Percentiles rank a stretch among this genome's conserved stretches.
These are phyloP conservation scores for Aspergillus sparsus DNA, from an alignment of 495 filamentous ascomycete species.

Conservation along the genomic window DNA sequence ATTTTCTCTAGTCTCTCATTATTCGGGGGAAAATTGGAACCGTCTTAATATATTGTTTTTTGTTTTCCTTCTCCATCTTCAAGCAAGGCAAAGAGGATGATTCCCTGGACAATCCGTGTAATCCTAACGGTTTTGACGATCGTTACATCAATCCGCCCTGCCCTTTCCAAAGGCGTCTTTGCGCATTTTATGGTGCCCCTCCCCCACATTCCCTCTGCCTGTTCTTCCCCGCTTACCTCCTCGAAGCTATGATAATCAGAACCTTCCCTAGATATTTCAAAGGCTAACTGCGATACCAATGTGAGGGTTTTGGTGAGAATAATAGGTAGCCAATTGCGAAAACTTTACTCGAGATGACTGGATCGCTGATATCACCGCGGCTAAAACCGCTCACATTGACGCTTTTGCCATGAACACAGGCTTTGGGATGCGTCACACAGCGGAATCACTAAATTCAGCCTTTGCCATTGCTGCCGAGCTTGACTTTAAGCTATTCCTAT, in stretches of 20 bases:
- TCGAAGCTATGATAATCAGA: neutral
- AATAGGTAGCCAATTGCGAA: slow-evolving; percentile 26
- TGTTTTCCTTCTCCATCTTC: too few species aligned
- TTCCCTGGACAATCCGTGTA: neutral
- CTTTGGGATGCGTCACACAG: slow-evolving; percentile 46
- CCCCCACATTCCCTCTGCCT: neutral
- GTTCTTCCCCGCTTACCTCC: neutral
- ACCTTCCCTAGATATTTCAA: neutral
- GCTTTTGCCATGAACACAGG: slow-evolving; percentile 75
- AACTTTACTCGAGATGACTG: slow-evolving; percentile 48
- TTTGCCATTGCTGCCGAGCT: slow-evolving; percentile 56
- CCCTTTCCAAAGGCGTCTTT: slow-evolving; percentile 10
- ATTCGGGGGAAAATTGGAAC: neutral
- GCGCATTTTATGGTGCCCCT: slow-evolving; percentile 16
- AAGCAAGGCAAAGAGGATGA: neutral
- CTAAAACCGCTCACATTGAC: slow-evolving; percentile 65
- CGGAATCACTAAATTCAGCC: slow-evolving; percentile 48
- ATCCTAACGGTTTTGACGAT: neutral
- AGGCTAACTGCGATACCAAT: neutral
- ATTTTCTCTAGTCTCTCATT: neutral
- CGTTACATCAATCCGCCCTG: neutral
- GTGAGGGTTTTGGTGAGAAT: neutral
- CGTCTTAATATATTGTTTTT: too few species aligned
- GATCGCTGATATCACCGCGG: slow-evolving; percentile 58
- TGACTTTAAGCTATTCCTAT: slow-evolving; percentile 67